Evolutionary conservation across 495 filamentous ascomycete species (phyloP), one percentile per base, ranked within the genome.

Genomic region (Penicillium paradoxum): DNA sequence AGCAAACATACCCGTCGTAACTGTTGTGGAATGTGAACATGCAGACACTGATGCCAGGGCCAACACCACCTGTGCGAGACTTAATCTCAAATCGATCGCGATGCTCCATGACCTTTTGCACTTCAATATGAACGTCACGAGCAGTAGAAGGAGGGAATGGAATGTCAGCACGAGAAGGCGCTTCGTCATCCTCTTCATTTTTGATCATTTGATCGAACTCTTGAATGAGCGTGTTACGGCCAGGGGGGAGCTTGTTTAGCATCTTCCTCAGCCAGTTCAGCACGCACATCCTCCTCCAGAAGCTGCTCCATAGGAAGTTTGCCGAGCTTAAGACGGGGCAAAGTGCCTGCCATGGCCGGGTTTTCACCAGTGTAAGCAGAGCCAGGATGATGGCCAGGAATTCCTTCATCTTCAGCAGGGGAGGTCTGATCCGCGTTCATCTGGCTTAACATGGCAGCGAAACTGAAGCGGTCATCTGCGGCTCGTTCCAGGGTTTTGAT

Each of bases 1-100:
- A 6, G 45, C 14, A 11, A 42, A 45, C 24, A 29, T 74, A 95
- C 91, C 79, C 84, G 60, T 95, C 89, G 52, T 87, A 82, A 6
- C 89, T 96, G 66, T 98, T 97, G 73, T 98, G 95, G 60, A 97
- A 96, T 0, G 93, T 97, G 61, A 90, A 96, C 87, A 97, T 96
- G 76, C 84, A 89, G 10, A 93, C 83, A 60, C 89, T 93, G 22
- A 95, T 76, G 38, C 81, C 86, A 40, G 89, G 82, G 6, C 89
- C 89, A 44, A 88, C 77, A 24, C 90, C 90, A 34, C 88, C 89
- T 34, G 87, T 90, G 18, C 86, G 79, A 36, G 84, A 82, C 48
- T 89, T 84, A 43, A 98, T 89, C 45, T 79, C 82, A 66, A 95
- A 95, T 21, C 91, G 79, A 62, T 97, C 92, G 13, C 93, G 84